Percentiles rank a stretch among this genome's conserved stretches.
Evolutionary conservation across 192 early-diverging fungal species (phyloP).

Genomic region (Lobosporangium transversale): DNA sequence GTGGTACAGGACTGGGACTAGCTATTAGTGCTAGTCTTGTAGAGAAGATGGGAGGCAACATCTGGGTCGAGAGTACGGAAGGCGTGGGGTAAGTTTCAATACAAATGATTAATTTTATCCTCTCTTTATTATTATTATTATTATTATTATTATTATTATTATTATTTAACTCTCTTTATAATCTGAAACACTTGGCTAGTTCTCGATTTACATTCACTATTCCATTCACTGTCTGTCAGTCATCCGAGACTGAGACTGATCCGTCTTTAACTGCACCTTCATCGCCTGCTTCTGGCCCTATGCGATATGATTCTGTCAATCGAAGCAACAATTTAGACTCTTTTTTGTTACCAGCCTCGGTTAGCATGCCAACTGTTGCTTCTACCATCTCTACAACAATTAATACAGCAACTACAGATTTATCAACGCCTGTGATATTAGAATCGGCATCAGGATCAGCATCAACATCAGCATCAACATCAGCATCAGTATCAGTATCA

Average conservation of each 20-base stretch:
- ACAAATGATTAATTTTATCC: conserved; percentile 26
- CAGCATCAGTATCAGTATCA: no score
- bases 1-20: conserved; percentile 72
- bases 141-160: background rate
- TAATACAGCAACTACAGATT: no score
- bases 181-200: background rate
- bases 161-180: background rate
- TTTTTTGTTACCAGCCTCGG: no score
- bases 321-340: background rate
- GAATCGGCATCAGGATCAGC: no score
- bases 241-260: conserved; percentile 33
- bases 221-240: conserved; percentile 45
- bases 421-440: no score
- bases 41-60: conserved; percentile 71
- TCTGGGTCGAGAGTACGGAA: conserved; percentile 70
- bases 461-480: no score
- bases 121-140: background rate
- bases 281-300: conserved; percentile 17
- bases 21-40: conserved; percentile 71
- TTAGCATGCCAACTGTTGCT: no score
- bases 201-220: conserved; percentile 51
- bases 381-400: no score
- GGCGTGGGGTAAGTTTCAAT: conserved; percentile 66
- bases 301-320: background rate
- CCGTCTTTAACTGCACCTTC: conserved; percentile 36